phyloP scores from a whole-genome alignment of 2,329 filamentous ascomycete genomes.

The Westerdykella aurantiaca region DNA sequence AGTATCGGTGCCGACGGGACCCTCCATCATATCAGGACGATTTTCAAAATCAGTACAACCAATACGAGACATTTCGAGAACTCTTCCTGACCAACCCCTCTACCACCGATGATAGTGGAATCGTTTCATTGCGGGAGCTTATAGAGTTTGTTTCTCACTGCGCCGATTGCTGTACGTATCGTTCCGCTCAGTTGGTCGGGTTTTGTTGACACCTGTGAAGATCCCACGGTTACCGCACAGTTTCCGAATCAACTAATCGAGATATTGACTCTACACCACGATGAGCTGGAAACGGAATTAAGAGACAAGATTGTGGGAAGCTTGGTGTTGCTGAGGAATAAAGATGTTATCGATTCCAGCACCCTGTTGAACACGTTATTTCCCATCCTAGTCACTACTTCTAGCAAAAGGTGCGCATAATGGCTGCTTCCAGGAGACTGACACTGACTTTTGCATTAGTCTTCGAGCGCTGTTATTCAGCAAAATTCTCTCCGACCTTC shows the following conservation, averaged over 20 bases:
- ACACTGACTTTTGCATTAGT: constrained; percentile 23
- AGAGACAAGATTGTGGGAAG: constrained; percentile 93
- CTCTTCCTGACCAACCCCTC: constrained; percentile 83
- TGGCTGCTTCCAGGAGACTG: background rate
- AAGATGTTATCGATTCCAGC: constrained; percentile 79
- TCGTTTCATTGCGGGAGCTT: constrained; percentile 81
- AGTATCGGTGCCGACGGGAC: constrained; percentile 86
- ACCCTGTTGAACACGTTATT: constrained; percentile 83
- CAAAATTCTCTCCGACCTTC: constrained; percentile 87
- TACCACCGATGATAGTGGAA: constrained; percentile 68
- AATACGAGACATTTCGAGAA: constrained; percentile 86
- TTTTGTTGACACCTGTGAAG: background rate
- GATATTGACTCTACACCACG: constrained; percentile 77
- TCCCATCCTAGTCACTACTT: constrained; percentile 84
- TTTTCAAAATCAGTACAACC: constrained; percentile 79
- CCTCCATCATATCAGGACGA: constrained; percentile 87
- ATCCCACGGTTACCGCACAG: constrained; percentile 68
- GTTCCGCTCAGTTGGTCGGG: background rate
- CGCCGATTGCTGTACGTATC: constrained; percentile 64
- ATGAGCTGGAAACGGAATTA: constrained; percentile 72
- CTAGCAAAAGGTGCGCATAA: constrained; percentile 58
- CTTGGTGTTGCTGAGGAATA: constrained; percentile 78
- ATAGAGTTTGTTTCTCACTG: constrained; percentile 93
- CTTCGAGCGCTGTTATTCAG: constrained; percentile 78
- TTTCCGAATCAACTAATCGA: constrained; percentile 78